These are phyloP conservation scores for Rhizoclosmatium sp. DNA, from an alignment of 192 early-diverging fungal genomes.

Conservation along the genomic window DNA sequence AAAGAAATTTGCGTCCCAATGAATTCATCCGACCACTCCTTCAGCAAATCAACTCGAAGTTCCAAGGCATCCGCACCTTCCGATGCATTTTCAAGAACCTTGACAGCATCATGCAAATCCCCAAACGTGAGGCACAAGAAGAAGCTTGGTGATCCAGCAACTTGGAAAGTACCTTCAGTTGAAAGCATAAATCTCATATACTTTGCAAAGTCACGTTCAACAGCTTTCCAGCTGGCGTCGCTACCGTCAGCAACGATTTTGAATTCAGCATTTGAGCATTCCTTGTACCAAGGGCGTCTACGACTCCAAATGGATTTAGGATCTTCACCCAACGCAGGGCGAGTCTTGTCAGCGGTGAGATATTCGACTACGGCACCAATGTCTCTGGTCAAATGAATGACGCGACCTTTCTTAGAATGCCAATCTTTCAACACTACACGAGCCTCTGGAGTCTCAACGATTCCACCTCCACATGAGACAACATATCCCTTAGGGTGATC, in stretches of 20 bases:
- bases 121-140: slow-evolving; percentile 88
- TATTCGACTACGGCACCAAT: slow-evolving; percentile 84
- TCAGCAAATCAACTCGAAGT: slow-evolving; percentile 89
- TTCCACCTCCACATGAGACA: slow-evolving; percentile 94
- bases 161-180: background rate
- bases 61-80: slow-evolving; percentile 91
- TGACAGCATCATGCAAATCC: slow-evolving; percentile 55
- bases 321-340: slow-evolving; percentile 86
- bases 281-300: slow-evolving; percentile 77
- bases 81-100: slow-evolving; percentile 66
- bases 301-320: slow-evolving; percentile 81
- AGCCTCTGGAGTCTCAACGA: slow-evolving; percentile 83
- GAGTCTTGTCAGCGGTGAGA: slow-evolving; percentile 78
- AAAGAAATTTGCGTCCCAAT: slow-evolving; percentile 81
- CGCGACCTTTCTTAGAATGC: slow-evolving; percentile 48
- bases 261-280: slow-evolving; percentile 86
- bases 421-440: slow-evolving; percentile 74
- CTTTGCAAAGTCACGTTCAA: slow-evolving; percentile 77
- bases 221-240: slow-evolving; percentile 68
- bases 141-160: slow-evolving; percentile 51
- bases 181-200: slow-evolving; percentile 76
- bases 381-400: slow-evolving; percentile 83
- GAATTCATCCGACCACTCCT: slow-evolving; percentile 64
- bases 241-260: slow-evolving; percentile 62
- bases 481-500: slow-evolving; percentile 69